phyloP scores from a whole-genome alignment of 2,329 filamentous ascomycete species.

The Dichotomopilus funicola region DNA sequence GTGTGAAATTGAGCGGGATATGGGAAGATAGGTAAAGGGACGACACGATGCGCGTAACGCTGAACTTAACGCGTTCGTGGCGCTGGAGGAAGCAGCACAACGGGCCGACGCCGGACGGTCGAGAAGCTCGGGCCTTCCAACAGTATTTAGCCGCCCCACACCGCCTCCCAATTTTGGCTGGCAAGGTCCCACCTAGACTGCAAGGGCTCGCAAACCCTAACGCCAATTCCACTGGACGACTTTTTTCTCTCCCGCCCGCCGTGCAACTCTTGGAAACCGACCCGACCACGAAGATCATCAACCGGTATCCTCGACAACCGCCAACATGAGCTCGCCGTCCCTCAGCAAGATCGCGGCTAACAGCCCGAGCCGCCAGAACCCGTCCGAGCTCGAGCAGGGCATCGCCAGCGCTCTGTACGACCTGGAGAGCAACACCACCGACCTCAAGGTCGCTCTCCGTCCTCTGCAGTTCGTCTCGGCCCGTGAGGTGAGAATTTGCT shows the following conservation, averaged over 20 bases:
- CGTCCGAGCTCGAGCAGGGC: conserved; percentile 94
- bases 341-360: conserved; percentile 98
- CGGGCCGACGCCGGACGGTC: background rate
- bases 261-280: conserved; percentile 3
- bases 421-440: conserved; percentile 97
- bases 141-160: background rate
- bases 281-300: conserved; percentile 10
- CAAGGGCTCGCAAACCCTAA: conserved; percentile 24
- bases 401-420: conserved; percentile 97
- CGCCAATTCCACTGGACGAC: conserved; percentile 9
- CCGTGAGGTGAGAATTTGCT: conserved; percentile 81
- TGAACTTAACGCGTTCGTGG: background rate
- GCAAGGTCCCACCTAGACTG: conserved; percentile 8
- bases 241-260: conserved; percentile 10
- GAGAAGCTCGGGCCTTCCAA: too few species aligned
- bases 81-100: too few species aligned
- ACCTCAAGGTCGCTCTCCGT: conserved; percentile 92
- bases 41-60: too few species aligned
- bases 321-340: conserved; percentile 61
- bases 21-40: too few species aligned
- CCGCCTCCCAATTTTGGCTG: conserved; percentile 12
- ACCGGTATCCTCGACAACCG: conserved; percentile 30
- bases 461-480: conserved; percentile 98
- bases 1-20: background rate
- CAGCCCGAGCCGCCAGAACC: conserved; percentile 92